Evolutionary conservation across 208 protist genomes (phyloP), one percentile per base, ranked within the genome.

Genomic region (Acanthamoeba lenticulata): DNA sequence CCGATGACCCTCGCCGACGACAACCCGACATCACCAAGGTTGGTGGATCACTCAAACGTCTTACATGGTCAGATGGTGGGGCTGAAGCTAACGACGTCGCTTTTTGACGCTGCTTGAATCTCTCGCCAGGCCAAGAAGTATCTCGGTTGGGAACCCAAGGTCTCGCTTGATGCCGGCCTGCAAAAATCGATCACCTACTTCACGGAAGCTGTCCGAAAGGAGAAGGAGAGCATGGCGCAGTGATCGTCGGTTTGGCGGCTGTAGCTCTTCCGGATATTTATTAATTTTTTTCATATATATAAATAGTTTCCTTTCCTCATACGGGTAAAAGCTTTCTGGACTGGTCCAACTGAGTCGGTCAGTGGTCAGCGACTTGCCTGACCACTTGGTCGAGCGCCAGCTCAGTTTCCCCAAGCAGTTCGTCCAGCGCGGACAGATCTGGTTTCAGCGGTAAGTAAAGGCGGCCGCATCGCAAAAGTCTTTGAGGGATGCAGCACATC

Each of bases 21-120:
- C 45, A 67, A 34, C 83, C 83, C 4, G 83, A 90, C 83, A 90
- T 90, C 83, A 69, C 42, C 21, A 85, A 85, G 74, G 74, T 85
- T 29, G n/a, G n/a, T 7, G 29, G 17, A 72, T 29, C 13, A 7
- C 9, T 15, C 6, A 27, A 72, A 72, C 11, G 62, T 1, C 38
- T 11, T 47, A 7, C 42, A 1, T n/a, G 62, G 5, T 15, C 27
- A 29, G n/a, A 6, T 19, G 45, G 9, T 15, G 9, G 9, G 15
- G 9, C 45, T 49, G 9, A 15, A 49, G 45, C 45, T 49, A 5
- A 49, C 45, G 9, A 19, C 15, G 5, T 15, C 15, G 45, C 5
- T 5, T 19, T 15, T 49, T 49, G 45, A 49, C 45, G 45, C 15
- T 49, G 45, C 5, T 49, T 49, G 45, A 49, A 19, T 49, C 15